Conservation (phyloP, 2,329 filamentous ascomycete genomes). For the Paecilomyces niveus region DNA sequence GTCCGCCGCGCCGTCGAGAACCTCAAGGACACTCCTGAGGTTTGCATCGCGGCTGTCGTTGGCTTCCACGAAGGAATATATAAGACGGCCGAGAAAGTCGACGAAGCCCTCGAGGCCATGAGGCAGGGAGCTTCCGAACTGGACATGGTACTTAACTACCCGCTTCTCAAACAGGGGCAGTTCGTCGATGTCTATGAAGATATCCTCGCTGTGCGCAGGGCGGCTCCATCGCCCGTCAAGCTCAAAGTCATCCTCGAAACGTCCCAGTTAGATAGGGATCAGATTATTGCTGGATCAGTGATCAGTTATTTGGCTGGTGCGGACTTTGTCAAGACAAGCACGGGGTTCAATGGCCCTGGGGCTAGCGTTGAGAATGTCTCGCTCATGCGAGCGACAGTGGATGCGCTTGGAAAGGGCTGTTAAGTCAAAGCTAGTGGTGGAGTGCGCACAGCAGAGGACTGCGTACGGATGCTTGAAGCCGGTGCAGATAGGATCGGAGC, state of each 20-base stretch:
- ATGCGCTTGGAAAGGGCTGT: conserved; percentile 35
- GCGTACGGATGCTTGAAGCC: conserved; percentile 48
- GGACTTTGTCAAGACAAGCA: conserved; percentile 56
- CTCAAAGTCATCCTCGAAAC: conserved; percentile 56
- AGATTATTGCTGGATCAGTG: conserved; percentile 49
- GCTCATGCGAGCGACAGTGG: conserved; percentile 46
- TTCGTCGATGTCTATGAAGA: conserved; percentile 48
- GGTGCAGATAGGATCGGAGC: conserved; percentile 52
- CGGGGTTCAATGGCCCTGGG: conserved; percentile 51
- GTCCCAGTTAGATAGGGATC: conserved; percentile 39
- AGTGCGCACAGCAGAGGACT: conserved; percentile 44
- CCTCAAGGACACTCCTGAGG: conserved; percentile 35
- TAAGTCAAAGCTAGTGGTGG: conserved; percentile 55
- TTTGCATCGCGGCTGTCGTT: conserved; percentile 52
- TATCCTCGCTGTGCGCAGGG: conserved; percentile 44
- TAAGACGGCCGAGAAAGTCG: conserved; percentile 43
- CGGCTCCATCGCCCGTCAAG: conserved; percentile 35
- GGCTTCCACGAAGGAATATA: conserved; percentile 55
- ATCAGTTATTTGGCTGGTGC: conserved; percentile 47
- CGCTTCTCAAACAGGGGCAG: conserved; percentile 35
- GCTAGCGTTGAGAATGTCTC: conserved; percentile 47
- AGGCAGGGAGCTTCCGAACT: conserved; percentile 48
- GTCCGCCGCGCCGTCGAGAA: conserved; percentile 45
- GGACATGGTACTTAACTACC: conserved; percentile 54
- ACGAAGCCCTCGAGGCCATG: conserved; percentile 45